phyloP scores from a whole-genome alignment of 108 stramenopile genomes.

The Pinguiococcus pyrenoidosus region DNA sequence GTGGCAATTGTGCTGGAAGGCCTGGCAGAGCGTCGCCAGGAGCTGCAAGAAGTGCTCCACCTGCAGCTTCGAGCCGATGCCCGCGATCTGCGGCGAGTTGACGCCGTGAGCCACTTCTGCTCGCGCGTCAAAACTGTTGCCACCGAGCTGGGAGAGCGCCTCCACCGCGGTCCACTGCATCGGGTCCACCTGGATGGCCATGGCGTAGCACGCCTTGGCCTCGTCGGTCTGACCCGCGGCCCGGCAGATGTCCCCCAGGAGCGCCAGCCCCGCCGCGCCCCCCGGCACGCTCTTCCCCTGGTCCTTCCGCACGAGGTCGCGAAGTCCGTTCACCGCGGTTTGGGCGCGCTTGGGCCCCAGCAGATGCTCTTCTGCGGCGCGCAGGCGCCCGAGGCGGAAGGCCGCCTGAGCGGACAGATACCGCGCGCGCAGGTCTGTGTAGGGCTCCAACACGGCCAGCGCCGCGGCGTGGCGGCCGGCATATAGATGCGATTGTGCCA shows the following conservation, averaged over 20 bases:
- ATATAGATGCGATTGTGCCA: background rate
- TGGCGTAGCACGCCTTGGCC: constrained; percentile 57
- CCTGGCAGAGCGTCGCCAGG: background rate
- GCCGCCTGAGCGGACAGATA: background rate
- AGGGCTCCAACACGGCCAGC: background rate
- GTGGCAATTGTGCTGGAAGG: constrained; percentile 4
- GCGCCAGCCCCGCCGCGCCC: constrained; percentile 65
- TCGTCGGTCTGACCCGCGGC: constrained; percentile 52
- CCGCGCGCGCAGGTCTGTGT: constrained; percentile 1
- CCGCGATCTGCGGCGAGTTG: background rate
- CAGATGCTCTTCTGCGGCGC: constrained; percentile 10
- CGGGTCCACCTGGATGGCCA: constrained; percentile 65
- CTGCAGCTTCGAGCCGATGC: background rate
- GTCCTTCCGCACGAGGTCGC: background rate
- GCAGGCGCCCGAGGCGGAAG: background rate
- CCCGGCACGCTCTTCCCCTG: constrained; percentile 40
- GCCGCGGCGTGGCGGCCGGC: background rate
- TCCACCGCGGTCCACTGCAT: constrained; percentile 64
- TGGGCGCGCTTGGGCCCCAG: too few species aligned
- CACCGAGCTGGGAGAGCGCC: constrained; percentile 64
- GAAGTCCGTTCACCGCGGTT: background rate
- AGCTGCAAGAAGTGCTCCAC: background rate
- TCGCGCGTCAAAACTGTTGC: background rate
- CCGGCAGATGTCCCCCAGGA: constrained; percentile 64
- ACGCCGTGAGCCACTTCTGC: background rate